These are phyloP conservation scores for Monosporascus sp. DNA, from an alignment of 2,329 filamentous ascomycete species.

Conservation along the genomic window DNA sequence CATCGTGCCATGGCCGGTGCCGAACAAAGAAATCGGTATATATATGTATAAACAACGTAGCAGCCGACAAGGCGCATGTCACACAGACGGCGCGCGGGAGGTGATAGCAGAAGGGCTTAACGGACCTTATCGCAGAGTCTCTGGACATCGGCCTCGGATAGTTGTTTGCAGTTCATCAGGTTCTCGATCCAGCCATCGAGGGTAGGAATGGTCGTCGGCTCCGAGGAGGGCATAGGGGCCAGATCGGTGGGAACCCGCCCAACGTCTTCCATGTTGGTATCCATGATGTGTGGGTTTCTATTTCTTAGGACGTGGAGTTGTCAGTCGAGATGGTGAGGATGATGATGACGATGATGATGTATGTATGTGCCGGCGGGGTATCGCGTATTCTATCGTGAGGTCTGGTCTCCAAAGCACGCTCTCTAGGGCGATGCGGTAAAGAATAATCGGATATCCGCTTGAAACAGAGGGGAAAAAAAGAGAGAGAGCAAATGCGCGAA, in stretches of 20 bases:
- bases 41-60: background rate
- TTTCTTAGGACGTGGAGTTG: slow-evolving; percentile 3
- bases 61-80: background rate
- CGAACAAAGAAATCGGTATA: background rate
- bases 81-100: no score
- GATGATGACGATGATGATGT: background rate
- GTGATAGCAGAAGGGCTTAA: slow-evolving; percentile 1
- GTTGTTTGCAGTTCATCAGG: slow-evolving; percentile 97
- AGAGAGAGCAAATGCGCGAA: no score
- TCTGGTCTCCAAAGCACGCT: no score
- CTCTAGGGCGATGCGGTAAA: background rate
- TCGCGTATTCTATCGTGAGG: background rate
- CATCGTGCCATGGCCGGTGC: slow-evolving; percentile 5
- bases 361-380: background rate
- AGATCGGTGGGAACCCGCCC: slow-evolving; percentile 78
- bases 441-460: background rate
- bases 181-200: slow-evolving; percentile 98
- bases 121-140: slow-evolving; percentile 95
- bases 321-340: background rate
- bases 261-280: slow-evolving; percentile 99
- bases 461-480: no score
- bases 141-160: slow-evolving; percentile 90
- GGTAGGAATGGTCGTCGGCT: slow-evolving; percentile 85
- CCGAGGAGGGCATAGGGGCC: slow-evolving; percentile 59
- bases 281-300: slow-evolving; percentile 51